Conservation (phyloP, 2,329 filamentous ascomycete species). For the Colletotrichum paranaense region DNA sequence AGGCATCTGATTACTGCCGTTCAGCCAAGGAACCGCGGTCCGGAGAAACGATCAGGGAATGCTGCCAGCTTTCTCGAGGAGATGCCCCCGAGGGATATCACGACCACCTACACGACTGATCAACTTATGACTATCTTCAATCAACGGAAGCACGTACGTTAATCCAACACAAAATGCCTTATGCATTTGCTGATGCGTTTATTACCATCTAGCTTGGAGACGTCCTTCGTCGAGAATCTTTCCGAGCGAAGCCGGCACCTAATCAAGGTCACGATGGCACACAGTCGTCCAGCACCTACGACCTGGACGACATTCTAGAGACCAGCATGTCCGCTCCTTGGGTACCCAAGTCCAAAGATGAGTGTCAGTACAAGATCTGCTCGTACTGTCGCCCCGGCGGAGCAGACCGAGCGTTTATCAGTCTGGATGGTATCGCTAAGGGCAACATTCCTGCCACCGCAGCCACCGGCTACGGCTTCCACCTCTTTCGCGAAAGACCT, state of each 20-base stretch:
- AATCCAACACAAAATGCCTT: neutral
- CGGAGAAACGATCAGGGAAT: constrained; percentile 54
- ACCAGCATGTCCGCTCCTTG: constrained; percentile 46
- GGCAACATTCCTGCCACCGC: constrained; percentile 62
- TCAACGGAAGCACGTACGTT: constrained; percentile 61
- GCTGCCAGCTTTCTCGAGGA: constrained; percentile 57
- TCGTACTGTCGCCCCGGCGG: constrained; percentile 58
- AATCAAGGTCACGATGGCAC: neutral
- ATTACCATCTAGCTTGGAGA: constrained; percentile 9
- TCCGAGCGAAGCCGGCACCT: constrained; percentile 4
- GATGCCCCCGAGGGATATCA: constrained; percentile 52
- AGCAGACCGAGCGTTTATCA: constrained; percentile 58
- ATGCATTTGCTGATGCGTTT: neutral
- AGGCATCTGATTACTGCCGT: constrained; percentile 45
- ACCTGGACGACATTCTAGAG: constrained; percentile 10
- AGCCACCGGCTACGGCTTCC: constrained; percentile 65
- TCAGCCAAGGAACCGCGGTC: constrained; percentile 50
- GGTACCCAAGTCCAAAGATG: constrained; percentile 48
- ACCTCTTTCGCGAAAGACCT: constrained; percentile 55
- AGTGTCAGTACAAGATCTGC: constrained; percentile 65
- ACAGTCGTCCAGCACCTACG: neutral
- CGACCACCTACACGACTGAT: constrained; percentile 54
- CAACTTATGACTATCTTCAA: constrained; percentile 60
- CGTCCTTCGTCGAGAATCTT: constrained; percentile 22
- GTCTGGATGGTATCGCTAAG: constrained; percentile 60